Evolutionary conservation across 345 rosid genomes (phyloP).

Genomic region (Rhizophora mangle): DNA sequence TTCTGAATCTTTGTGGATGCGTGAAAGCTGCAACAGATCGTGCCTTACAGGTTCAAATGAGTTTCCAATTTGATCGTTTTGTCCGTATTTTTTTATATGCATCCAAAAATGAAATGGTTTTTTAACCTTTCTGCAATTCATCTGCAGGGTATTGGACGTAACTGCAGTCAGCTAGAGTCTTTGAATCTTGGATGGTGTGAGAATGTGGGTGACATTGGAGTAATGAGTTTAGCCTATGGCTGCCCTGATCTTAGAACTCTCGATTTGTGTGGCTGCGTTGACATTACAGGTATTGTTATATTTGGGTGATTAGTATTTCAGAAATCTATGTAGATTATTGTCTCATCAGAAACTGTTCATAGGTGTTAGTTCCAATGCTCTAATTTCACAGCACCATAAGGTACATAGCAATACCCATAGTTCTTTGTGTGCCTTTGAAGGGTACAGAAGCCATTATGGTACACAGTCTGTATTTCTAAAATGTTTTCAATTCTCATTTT

Average conservation of each 20-base stretch:
- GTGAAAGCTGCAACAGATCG: slow-evolving; percentile 71
- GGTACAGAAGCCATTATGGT: neutral
- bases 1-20: slow-evolving; percentile 88
- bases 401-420: neutral
- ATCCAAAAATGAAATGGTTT: neutral
- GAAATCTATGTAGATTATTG: neutral
- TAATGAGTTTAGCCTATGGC: slow-evolving; percentile 76
- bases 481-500: neutral
- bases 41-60: slow-evolving; percentile 63
- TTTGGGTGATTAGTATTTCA: neutral
- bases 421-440: neutral
- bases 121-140: neutral
- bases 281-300: slow-evolving; percentile 63
- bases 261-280: slow-evolving; percentile 78
- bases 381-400: neutral
- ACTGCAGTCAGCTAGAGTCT: slow-evolving; percentile 67
- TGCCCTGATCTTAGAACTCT: slow-evolving; percentile 84
- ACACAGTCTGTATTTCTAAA: neutral
- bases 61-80: neutral
- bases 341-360: neutral
- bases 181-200: slow-evolving; percentile 98
- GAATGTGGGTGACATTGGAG: slow-evolving; percentile 76
- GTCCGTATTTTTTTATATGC: neutral
- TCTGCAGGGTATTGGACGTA: slow-evolving; percentile 75
- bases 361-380: neutral